These are phyloP conservation scores for Beta macrorhiza DNA, from an alignment of 179 eudicot species.

Conservation along the genomic window DNA sequence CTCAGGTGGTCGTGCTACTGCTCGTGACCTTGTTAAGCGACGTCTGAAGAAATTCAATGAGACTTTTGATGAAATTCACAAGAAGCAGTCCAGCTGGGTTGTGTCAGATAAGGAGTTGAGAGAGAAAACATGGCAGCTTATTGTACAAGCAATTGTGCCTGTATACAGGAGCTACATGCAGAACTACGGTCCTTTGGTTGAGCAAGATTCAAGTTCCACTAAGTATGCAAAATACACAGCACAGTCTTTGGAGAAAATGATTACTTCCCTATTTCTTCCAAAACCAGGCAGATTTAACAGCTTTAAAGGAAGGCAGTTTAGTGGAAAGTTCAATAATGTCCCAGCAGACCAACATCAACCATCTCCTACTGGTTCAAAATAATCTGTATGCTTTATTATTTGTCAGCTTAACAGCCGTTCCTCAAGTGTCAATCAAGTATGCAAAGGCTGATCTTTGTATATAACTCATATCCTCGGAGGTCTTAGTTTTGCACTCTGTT, in stretches of 20 bases:
- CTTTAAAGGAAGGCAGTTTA: conserved; percentile 64
- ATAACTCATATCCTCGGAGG: conserved; percentile 20
- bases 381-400: conserved; percentile 1
- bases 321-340: conserved; percentile 69
- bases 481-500: conserved; percentile 14
- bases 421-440: conserved; percentile 15
- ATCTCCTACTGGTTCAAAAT: conserved; percentile 43
- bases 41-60: conserved; percentile 79
- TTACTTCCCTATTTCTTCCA: conserved; percentile 63
- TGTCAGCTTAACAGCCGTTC: conserved; percentile 9
- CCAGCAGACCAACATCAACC: conserved; percentile 48
- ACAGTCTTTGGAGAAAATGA: conserved; percentile 74
- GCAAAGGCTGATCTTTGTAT: conserved; percentile 29
- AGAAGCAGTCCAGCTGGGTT: conserved; percentile 74
- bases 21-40: conserved; percentile 93
- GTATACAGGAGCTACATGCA: conserved; percentile 97
- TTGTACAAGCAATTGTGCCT: conserved; percentile 86
- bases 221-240: conserved; percentile 92
- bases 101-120: conserved; percentile 73
- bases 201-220: conserved; percentile 82
- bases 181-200: conserved; percentile 95
- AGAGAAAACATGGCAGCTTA: conserved; percentile 75
- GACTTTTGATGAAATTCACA: conserved; percentile 78
- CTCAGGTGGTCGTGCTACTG: conserved; percentile 97
- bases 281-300: conserved; percentile 63